Percentiles rank a stretch among this genome's conserved stretches.
Evolutionary conservation across 805 yeast genomes (phyloP).

Genomic region (Sugiyamaella smithiae): DNA sequence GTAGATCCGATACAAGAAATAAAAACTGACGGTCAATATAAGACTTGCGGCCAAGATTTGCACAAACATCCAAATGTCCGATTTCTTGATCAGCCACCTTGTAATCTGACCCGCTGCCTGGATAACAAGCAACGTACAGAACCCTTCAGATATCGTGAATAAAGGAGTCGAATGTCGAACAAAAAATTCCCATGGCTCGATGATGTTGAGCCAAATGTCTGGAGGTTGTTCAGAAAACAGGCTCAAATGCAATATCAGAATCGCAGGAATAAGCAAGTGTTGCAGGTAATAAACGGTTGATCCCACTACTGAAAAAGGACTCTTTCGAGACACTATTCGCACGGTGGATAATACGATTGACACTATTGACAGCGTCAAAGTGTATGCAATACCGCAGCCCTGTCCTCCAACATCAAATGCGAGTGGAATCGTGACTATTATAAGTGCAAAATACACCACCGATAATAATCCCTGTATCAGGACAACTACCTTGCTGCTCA

Average conservation of each 20-base stretch:
- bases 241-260: conserved; percentile 56
- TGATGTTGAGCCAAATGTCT: conserved; percentile 37
- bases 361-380: conserved; percentile 64
- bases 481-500: conserved; percentile 5
- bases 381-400: conserved; percentile 82
- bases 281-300: conserved; percentile 66
- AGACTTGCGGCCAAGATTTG: conserved; percentile 71
- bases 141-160: conserved; percentile 87
- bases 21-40: conserved; percentile 70
- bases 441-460: conserved; percentile 57
- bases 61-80: conserved; percentile 77
- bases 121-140: conserved; percentile 85
- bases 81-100: conserved; percentile 62
- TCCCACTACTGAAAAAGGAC: conserved; percentile 38
- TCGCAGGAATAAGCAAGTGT: conserved; percentile 76
- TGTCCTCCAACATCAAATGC: conserved; percentile 94
- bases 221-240: conserved; percentile 28
- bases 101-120: conserved; percentile 88
- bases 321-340: conserved; percentile 48
- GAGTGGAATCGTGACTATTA: conserved; percentile 81
- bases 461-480: conserved; percentile 23
- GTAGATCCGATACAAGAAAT: conserved; percentile 79
- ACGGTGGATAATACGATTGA: conserved; percentile 74
- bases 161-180: conserved; percentile 81
- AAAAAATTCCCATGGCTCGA: conserved; percentile 67